phyloP scores from a whole-genome alignment of 2,329 filamentous ascomycete species.

The Tolypocladium amazonense region DNA sequence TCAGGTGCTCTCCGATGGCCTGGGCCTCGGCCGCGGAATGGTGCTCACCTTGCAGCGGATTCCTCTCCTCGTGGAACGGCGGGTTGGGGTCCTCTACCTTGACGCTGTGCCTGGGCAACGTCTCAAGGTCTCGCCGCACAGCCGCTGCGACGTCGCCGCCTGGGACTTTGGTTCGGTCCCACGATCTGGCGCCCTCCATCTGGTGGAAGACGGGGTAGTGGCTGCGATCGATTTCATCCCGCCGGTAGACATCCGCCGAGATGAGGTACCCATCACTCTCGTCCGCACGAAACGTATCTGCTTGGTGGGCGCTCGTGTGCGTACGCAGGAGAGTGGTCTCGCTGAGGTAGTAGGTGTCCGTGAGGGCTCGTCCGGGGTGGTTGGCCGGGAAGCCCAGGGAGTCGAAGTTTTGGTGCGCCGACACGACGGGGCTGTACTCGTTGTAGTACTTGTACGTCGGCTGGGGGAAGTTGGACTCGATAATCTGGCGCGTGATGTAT shows the following conservation, averaged over 20 bases:
- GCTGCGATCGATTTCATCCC: constrained; percentile 87
- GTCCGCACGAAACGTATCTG: constrained; percentile 66
- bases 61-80: constrained; percentile 63
- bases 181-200: constrained; percentile 90
- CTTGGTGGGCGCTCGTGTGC: constrained; percentile 90
- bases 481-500: constrained; percentile 80
- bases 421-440: constrained; percentile 71
- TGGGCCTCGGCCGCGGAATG: constrained; percentile 70
- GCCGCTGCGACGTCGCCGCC: constrained; percentile 49
- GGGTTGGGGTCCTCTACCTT: constrained; percentile 78
- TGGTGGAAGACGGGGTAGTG: constrained; percentile 98
- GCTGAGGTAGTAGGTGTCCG: constrained; percentile 96
- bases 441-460: constrained; percentile 70
- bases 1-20: constrained; percentile 75
- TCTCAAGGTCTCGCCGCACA: constrained; percentile 60
- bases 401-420: constrained; percentile 84
- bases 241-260: constrained; percentile 86
- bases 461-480: constrained; percentile 75
- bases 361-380: constrained; percentile 76
- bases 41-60: constrained; percentile 65
- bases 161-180: constrained; percentile 58
- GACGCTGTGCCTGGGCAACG: constrained; percentile 62
- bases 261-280: constrained; percentile 74
- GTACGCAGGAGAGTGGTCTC: constrained; percentile 74
- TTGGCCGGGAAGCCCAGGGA: constrained; percentile 84